phyloP scores from a whole-genome alignment of 352 stramenopile species.

The Phytopythium aichiense region DNA sequence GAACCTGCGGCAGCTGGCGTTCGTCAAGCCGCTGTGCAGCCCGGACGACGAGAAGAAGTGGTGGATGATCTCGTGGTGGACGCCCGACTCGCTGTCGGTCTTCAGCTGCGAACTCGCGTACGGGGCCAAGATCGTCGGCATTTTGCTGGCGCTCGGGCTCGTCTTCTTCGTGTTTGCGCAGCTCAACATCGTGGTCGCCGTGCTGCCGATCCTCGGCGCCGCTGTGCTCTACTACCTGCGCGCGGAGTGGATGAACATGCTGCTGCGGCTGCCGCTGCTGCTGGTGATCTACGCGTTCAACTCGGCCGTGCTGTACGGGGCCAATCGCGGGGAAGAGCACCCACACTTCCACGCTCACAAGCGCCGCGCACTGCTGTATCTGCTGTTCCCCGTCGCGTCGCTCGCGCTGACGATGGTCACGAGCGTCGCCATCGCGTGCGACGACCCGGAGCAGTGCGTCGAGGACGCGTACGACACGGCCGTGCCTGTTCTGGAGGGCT shows the following conservation, averaged over 20 bases:
- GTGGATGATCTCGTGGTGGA: constrained; percentile 56
- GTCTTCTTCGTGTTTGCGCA: constrained; percentile 59
- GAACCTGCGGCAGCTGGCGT: constrained; percentile 50
- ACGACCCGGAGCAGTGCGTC: constrained; percentile 57
- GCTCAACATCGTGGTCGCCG: constrained; percentile 55
- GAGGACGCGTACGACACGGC: constrained; percentile 30
- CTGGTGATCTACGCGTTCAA: constrained; percentile 77
- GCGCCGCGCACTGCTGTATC: constrained; percentile 41
- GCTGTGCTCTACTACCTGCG: constrained; percentile 58
- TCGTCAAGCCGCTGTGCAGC: constrained; percentile 57
- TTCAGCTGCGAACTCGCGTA: constrained; percentile 71
- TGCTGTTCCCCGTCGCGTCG: constrained; percentile 60
- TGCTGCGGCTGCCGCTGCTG: constrained; percentile 61
- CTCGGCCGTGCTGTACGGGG: constrained; percentile 43
- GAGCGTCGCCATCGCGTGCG: constrained; percentile 69
- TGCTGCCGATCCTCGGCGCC: constrained; percentile 41
- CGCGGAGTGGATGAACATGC: constrained; percentile 80
- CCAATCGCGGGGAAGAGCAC: constrained; percentile 34
- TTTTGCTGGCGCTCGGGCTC: constrained; percentile 37
- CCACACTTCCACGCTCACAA: constrained; percentile 20
- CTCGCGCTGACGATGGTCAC: constrained; percentile 53
- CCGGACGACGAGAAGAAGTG: constrained; percentile 39
- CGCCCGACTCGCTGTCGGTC: constrained; percentile 49
- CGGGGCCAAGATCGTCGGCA: constrained; percentile 50
- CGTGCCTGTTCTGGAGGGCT: constrained; percentile 21